These are phyloP conservation scores for Candida takata DNA, from an alignment of 805 yeast genomes.

Conservation along the genomic window DNA sequence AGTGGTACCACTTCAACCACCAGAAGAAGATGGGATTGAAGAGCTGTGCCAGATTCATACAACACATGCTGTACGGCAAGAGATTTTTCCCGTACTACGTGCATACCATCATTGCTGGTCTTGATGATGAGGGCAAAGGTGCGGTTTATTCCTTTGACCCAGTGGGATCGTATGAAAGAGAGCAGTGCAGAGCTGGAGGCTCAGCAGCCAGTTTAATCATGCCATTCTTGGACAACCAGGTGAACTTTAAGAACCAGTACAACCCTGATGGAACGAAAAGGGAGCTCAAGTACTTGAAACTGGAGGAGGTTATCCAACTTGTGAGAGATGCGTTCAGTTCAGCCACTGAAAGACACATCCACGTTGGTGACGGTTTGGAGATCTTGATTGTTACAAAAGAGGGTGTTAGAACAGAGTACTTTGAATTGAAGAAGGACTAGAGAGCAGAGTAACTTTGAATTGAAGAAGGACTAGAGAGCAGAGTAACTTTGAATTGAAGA, in stretches of 20 bases:
- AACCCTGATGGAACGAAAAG: constrained; percentile 66
- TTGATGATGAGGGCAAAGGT: constrained; percentile 82
- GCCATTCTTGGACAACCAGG: constrained; percentile 98
- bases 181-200: constrained; percentile 96
- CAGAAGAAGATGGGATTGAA: constrained; percentile 59
- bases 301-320: constrained; percentile 80
- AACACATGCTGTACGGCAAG: constrained; percentile 85
- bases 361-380: constrained; percentile 95
- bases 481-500: constrained; percentile 82
- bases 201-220: constrained; percentile 93
- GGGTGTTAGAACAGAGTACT: constrained; percentile 79
- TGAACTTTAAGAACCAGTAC: constrained; percentile 87
- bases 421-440: constrained; percentile 83
- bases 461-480: constrained; percentile 78
- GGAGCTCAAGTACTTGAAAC: constrained; percentile 52
- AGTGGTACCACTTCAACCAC: constrained; percentile 93
- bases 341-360: constrained; percentile 97
- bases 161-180: constrained; percentile 95
- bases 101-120: constrained; percentile 89
- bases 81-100: constrained; percentile 97
- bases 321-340: constrained; percentile 93
- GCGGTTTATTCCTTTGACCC: constrained; percentile 96
- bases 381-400: constrained; percentile 87
- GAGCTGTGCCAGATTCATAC: constrained; percentile 85
- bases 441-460: constrained; percentile 70